These are phyloP conservation scores for Passalora sequoiae DNA, from an alignment of 2,329 filamentous ascomycete genomes.

Conservation along the genomic window DNA sequence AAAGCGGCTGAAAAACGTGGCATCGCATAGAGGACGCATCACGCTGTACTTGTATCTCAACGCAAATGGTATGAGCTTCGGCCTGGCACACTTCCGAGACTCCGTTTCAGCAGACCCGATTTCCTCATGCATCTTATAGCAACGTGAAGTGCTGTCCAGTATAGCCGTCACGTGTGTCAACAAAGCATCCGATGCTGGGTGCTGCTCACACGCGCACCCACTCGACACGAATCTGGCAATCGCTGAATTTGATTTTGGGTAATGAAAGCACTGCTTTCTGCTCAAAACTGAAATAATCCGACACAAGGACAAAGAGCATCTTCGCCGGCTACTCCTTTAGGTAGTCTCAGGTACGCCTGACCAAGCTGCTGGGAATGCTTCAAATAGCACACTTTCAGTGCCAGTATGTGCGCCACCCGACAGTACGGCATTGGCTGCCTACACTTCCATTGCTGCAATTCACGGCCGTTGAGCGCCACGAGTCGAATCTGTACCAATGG, in stretches of 20 bases:
- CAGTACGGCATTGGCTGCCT: background rate
- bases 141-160: no score
- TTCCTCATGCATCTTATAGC: background rate
- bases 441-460: background rate
- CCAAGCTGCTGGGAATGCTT: background rate
- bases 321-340: background rate
- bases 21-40: background rate
- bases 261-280: background rate
- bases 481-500: background rate
- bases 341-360: background rate
- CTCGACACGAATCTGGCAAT: background rate
- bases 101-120: background rate
- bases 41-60: background rate
- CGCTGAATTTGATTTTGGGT: background rate
- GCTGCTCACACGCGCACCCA: background rate
- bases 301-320: background rate
- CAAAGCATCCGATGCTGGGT: background rate
- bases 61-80: slow-evolving; percentile 3
- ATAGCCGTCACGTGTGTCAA: background rate
- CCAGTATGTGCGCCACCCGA: background rate
- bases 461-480: background rate
- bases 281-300: slow-evolving; percentile 2
- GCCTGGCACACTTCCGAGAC: background rate
- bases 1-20: background rate
- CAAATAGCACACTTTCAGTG: background rate